Evolutionary conservation across 2,329 filamentous ascomycete species (phyloP).

Genomic region (Talaromyces sp.): DNA sequence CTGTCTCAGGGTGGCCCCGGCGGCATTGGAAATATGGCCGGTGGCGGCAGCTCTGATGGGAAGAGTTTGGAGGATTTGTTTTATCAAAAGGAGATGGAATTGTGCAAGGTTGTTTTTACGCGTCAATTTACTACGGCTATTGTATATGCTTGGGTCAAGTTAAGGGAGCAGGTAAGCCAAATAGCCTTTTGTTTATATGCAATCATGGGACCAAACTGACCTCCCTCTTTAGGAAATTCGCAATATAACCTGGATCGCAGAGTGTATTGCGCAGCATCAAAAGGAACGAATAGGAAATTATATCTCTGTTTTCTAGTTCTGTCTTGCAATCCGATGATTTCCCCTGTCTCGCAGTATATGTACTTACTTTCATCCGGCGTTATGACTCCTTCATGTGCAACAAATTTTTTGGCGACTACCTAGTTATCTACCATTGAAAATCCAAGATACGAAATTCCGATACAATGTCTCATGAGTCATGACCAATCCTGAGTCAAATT

Average conservation of each 20-base stretch:
- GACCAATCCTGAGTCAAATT: not conserved
- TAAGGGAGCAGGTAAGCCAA: slow-evolving; percentile 82
- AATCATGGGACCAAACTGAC: slow-evolving; percentile 23
- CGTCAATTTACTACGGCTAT: slow-evolving; percentile 92
- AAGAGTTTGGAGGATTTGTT: slow-evolving; percentile 96
- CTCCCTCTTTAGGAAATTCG: slow-evolving; percentile 73
- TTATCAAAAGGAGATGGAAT: slow-evolving; percentile 99
- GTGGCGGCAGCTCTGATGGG: slow-evolving; percentile 73
- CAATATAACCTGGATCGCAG: slow-evolving; percentile 99
- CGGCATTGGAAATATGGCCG: slow-evolving; percentile 78
- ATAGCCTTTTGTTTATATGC: not conserved
- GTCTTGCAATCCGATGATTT: not conserved
- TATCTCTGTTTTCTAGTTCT: slow-evolving; percentile 82
- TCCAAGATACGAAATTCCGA: not conserved
- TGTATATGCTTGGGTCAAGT: slow-evolving; percentile 96
- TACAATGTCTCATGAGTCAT: not conserved
- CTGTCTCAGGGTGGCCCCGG: slow-evolving; percentile 69
- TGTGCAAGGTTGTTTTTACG: slow-evolving; percentile 92
- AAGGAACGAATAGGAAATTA: slow-evolving; percentile 99
- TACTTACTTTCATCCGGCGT: slow-evolving; percentile 3
- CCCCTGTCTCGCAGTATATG: slow-evolving; percentile 3
- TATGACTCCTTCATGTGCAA: slow-evolving; percentile 7
- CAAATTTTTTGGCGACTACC: not conserved
- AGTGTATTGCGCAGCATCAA: slow-evolving; percentile 99
- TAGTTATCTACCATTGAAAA: not conserved